Base-by-base conservation (phyloP, 768 basidiomycete genomes). In the Trametes elegans region DNA sequence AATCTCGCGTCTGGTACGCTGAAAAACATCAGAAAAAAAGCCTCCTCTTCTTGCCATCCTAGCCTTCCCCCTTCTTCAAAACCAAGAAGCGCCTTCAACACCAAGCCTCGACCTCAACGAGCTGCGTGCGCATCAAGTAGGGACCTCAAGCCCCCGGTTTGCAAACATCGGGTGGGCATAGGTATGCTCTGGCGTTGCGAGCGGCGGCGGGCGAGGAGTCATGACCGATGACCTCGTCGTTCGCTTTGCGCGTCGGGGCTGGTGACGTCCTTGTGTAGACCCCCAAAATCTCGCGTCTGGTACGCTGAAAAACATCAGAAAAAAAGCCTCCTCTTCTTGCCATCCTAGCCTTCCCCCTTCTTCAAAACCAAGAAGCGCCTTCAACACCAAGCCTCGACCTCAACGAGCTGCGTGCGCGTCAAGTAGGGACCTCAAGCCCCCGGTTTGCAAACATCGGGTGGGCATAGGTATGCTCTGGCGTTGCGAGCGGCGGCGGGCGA, bases 161-260 rank as follows among this genome's bases (percentile, higher is more conserved):
- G 11, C 14, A 46, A 46, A 18, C 28, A 11, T 19, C 18, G 46
- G 40, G 40, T 11, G 40, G 40, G 9, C 8, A 11, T 23, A 39
- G 47, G 47, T 49, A 49, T 18, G 23, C 47, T 10, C 18, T 26
- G 6, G 24, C 47, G 47, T 28, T 26, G n/a, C 19, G 11, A 21
- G 45, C 18, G 23, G 23, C 46, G 46, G 46, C 34, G 46, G 46
- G 46, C 14, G 46, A 47, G 46, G 46, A 32, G 44, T 46, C 44
- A 46, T 46, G 44, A 32, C 44, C 44, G 18, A 32, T n/a, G 44
- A 46, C 18, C 46, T 24, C 34, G 46, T 36, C 46, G 46, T 47
- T 23, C 23, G 32, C 46, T 47, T 29, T 24, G 46, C 23, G n/a
- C 46, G 32, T 13, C 34, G 32, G 23, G 46, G 32, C 32, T n/a